Conservation (phyloP, 768 basidiomycete species). For the Podaxis sp. region DNA sequence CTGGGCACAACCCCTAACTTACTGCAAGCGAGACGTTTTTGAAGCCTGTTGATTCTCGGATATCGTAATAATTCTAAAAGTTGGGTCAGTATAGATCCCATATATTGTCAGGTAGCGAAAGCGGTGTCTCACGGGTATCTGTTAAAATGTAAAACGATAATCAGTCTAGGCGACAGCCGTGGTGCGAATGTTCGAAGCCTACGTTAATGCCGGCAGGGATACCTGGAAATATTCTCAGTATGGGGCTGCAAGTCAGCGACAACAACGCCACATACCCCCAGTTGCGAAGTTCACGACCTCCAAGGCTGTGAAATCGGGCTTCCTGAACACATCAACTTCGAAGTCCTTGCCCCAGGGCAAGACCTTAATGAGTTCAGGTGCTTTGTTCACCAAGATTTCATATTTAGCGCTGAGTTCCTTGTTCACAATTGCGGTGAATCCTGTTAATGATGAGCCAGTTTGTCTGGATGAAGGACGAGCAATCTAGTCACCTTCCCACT, state of each 20-base stretch:
- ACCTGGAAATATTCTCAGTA: slow-evolving; percentile 36
- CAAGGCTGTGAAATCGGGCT: slow-evolving; percentile 86
- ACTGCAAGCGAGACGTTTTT: slow-evolving; percentile 88
- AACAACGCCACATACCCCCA: slow-evolving; percentile 50
- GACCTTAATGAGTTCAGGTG: slow-evolving; percentile 78
- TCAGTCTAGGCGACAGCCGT: slow-evolving; percentile 4
- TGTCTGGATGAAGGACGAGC: slow-evolving; percentile 1
- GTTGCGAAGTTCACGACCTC: slow-evolving; percentile 84
- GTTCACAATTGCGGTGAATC: slow-evolving; percentile 87
- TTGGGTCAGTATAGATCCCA: slow-evolving; percentile 1
- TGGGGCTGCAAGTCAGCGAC: not conserved
- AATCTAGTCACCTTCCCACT: slow-evolving; percentile 74
- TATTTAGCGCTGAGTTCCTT: slow-evolving; percentile 83
- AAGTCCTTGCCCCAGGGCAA: slow-evolving; percentile 78
- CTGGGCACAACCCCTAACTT: slow-evolving; percentile 24
- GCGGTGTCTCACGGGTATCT: slow-evolving; percentile 60
- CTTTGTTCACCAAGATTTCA: slow-evolving; percentile 69
- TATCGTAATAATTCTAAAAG: slow-evolving; percentile 74
- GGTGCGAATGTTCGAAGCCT: slow-evolving; percentile 21
- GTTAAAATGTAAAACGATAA: slow-evolving; percentile 1
- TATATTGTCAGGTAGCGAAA: not conserved
- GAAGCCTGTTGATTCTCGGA: slow-evolving; percentile 80
- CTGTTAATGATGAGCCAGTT: slow-evolving; percentile 34
- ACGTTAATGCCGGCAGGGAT: slow-evolving; percentile 88
- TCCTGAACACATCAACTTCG: slow-evolving; percentile 73